These are phyloP conservation scores for Lodderomyces jiufengensis DNA, from an alignment of 1,139 yeast genomes.

Conservation along the genomic window DNA sequence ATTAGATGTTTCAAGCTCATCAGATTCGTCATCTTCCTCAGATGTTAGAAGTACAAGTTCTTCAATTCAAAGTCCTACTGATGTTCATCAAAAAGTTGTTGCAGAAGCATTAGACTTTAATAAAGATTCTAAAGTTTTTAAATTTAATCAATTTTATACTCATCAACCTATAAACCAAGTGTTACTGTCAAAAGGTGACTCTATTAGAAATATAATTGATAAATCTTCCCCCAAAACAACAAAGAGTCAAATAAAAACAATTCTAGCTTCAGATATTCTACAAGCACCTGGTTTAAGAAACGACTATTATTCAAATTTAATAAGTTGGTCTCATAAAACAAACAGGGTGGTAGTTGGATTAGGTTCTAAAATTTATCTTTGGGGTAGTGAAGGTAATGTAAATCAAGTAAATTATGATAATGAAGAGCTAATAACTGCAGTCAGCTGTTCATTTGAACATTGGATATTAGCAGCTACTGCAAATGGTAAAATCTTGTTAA, in stretches of 20 bases:
- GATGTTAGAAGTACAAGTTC: slow-evolving; percentile 1
- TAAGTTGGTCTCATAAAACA: slow-evolving; percentile 64
- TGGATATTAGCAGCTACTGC: slow-evolving; percentile 53
- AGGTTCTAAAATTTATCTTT: slow-evolving; percentile 55
- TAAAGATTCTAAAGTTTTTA: slow-evolving; percentile 29
- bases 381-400: slow-evolving; percentile 58
- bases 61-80: slow-evolving; percentile 4
- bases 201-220: not conserved
- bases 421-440: slow-evolving; percentile 52
- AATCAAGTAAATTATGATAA: slow-evolving; percentile 18
- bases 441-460: slow-evolving; percentile 51
- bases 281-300: slow-evolving; percentile 76
- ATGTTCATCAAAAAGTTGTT: slow-evolving; percentile 21
- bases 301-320: slow-evolving; percentile 76
- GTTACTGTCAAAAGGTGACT: not conserved
- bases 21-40: not conserved
- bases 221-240: slow-evolving; percentile 1
- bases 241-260: not conserved
- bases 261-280: slow-evolving; percentile 23
- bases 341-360: slow-evolving; percentile 68
- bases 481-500: slow-evolving; percentile 24
- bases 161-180: not conserved
- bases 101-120: slow-evolving; percentile 50
- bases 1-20: slow-evolving; percentile 4
- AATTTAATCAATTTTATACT: slow-evolving; percentile 16